Conservation (phyloP, 352 stramenopile species). For the Chrysophaeum taylorii region DNA sequence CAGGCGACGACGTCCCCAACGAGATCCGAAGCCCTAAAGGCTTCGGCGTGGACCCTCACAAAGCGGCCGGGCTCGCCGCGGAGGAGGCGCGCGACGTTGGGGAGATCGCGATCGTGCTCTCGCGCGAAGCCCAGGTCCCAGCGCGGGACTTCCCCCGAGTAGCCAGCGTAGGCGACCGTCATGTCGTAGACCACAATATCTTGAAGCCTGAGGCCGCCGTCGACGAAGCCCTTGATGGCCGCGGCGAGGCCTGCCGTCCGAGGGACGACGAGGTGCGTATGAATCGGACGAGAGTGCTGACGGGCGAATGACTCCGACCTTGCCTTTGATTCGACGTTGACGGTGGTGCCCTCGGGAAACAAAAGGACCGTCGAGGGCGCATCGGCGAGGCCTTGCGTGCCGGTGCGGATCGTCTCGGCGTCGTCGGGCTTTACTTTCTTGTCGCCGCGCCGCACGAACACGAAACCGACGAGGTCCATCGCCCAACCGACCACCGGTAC, state of each 20-base stretch:
- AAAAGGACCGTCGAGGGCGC: background rate
- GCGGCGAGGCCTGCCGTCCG: constrained; percentile 1
- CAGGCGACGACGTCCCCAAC: background rate
- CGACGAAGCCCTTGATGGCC: background rate
- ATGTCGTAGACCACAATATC: constrained; percentile 4
- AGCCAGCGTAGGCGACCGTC: constrained; percentile 11
- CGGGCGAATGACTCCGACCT: background rate
- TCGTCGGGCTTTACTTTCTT: background rate
- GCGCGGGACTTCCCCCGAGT: background rate
- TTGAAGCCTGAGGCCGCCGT: background rate
- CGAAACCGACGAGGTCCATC: background rate
- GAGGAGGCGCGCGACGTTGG: constrained; percentile 3
- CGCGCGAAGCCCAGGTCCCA: constrained; percentile 10
- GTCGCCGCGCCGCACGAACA: constrained; percentile 3
- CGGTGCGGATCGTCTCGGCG: background rate
- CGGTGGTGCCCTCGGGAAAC: constrained; percentile 10
- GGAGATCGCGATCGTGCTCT: background rate
- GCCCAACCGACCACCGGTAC: constrained; percentile 3
- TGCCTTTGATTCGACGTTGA: background rate
- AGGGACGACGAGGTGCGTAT: background rate
- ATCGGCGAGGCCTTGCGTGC: background rate
- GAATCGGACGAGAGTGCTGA: background rate
- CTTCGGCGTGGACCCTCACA: background rate
- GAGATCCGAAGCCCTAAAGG: background rate
- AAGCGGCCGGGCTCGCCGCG: background rate